Percentiles rank a stretch among this genome's conserved stretches.
phyloP scores from a whole-genome alignment of 78 protist genomes.

The Dictyostelium citrinum region DNA sequence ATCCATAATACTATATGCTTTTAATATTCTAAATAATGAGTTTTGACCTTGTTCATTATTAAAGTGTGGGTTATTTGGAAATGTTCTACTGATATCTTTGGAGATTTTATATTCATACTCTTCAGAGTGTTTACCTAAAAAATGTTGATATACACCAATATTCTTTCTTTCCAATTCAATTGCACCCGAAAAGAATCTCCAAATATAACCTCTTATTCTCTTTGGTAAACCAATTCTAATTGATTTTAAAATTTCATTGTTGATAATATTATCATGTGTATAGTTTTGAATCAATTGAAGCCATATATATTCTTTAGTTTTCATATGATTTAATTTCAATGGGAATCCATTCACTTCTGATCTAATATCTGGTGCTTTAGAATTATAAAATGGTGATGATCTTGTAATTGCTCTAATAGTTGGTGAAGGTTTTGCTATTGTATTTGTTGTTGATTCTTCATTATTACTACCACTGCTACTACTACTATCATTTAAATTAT shows the following conservation, averaged over 20 bases:
- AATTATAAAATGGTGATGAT: slow-evolving; percentile 6
- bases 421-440: background rate
- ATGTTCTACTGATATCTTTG: slow-evolving; percentile 61
- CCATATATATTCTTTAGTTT: slow-evolving; percentile 32
- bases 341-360: slow-evolving; percentile 51
- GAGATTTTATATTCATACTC: slow-evolving; percentile 73
- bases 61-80: slow-evolving; percentile 33
- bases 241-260: background rate
- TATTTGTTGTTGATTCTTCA: background rate
- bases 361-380: slow-evolving; percentile 39
- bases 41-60: slow-evolving; percentile 53
- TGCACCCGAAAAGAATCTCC: slow-evolving; percentile 33
- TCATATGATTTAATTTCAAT: background rate
- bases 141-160: slow-evolving; percentile 63
- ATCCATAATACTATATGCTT: slow-evolving; percentile 64
- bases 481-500: background rate
- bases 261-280: background rate
- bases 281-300: slow-evolving; percentile 10
- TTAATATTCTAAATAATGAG: slow-evolving; percentile 45
- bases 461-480: background rate
- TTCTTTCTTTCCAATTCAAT: slow-evolving; percentile 64
- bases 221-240: slow-evolving; percentile 31
- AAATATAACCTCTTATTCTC: slow-evolving; percentile 44
- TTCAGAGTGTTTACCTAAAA: background rate
- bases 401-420: background rate